These are phyloP conservation scores for Nitzschia sp. DNA, from an alignment of 108 stramenopile species.

Conservation along the genomic window DNA sequence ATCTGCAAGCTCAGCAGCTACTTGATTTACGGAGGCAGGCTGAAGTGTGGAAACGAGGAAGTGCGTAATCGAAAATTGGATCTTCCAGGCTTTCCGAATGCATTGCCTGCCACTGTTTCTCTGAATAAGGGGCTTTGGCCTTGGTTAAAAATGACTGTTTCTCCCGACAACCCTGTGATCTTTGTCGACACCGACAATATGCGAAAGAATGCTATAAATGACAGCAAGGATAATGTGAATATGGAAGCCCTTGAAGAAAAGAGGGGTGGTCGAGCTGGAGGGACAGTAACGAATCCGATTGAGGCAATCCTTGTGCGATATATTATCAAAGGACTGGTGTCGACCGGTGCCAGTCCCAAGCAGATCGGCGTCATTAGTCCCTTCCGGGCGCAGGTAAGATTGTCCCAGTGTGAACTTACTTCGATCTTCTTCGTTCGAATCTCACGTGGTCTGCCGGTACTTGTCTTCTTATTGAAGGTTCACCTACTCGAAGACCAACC, in stretches of 20 bases:
- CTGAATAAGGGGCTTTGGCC: not conserved
- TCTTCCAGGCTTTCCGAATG: conserved; percentile 43
- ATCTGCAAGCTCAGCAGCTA: conserved; percentile 91
- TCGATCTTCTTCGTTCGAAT: not conserved
- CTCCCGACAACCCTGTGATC: conserved; percentile 74
- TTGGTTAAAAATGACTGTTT: conserved; percentile 56
- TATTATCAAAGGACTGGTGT: conserved; percentile 43
- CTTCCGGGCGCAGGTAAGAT: conserved; percentile 86
- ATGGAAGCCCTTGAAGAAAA: conserved; percentile 38
- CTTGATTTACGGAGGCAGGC: conserved; percentile 76
- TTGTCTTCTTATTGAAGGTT: conserved; percentile 14
- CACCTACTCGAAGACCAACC: conserved; percentile 27
- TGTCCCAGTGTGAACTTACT: not conserved
- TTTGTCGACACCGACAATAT: conserved; percentile 91
- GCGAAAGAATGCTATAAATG: conserved; percentile 1
- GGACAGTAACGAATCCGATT: conserved; percentile 54
- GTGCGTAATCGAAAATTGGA: conserved; percentile 55
- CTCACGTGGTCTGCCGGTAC: not conserved
- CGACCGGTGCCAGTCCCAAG: conserved; percentile 47
- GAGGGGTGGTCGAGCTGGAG: conserved; percentile 25
- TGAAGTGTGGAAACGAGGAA: conserved; percentile 85
- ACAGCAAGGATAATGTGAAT: not conserved
- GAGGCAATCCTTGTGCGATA: conserved; percentile 59
- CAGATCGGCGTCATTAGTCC: conserved; percentile 89
- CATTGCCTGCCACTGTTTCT: conserved; percentile 16